Evolutionary conservation across 23 red algal genomes (phyloP).

Genomic region (Porphyridium purpureum): DNA sequence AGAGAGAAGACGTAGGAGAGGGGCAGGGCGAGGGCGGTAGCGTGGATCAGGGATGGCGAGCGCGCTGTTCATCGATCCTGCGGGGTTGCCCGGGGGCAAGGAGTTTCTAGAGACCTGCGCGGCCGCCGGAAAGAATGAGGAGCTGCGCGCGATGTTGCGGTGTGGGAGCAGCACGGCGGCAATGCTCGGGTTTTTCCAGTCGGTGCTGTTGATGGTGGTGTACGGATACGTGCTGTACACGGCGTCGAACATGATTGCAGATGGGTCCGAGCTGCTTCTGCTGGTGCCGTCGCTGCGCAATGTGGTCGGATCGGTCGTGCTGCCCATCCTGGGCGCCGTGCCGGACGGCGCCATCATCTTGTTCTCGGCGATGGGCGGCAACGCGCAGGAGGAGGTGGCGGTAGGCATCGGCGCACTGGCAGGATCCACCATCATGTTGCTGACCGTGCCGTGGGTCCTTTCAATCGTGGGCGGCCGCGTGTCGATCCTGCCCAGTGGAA

Average conservation of each 20-base stretch:
- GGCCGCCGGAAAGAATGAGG: too few relatives aligned
- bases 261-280: conserved; percentile 43
- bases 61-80: conserved; percentile 42
- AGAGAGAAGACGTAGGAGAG: too few relatives aligned
- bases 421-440: conserved; percentile 50
- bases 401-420: conserved; percentile 60
- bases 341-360: conserved; percentile 58
- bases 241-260: conserved; percentile 37
- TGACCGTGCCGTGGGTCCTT: conserved; percentile 45
- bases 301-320: conserved; percentile 57
- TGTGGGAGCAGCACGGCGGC: too few relatives aligned
- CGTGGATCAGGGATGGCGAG: too few relatives aligned
- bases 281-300: conserved; percentile 33
- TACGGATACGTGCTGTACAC: conserved; percentile 45
- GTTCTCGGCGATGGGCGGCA: conserved; percentile 43
- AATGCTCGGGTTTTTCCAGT: conserved; percentile 50
- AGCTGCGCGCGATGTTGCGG: too few relatives aligned
- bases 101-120: conserved; percentile 15
- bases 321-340: conserved; percentile 54
- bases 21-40: too few relatives aligned
- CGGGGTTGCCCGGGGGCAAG: conserved; percentile 33
- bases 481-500: conserved; percentile 16
- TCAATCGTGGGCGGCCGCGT: conserved; percentile 43
- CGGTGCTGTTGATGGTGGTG: conserved; percentile 24
- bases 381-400: conserved; percentile 51